Conservation (phyloP, 169 alveolate genomes). For the Cardiosporidium cionae region DNA sequence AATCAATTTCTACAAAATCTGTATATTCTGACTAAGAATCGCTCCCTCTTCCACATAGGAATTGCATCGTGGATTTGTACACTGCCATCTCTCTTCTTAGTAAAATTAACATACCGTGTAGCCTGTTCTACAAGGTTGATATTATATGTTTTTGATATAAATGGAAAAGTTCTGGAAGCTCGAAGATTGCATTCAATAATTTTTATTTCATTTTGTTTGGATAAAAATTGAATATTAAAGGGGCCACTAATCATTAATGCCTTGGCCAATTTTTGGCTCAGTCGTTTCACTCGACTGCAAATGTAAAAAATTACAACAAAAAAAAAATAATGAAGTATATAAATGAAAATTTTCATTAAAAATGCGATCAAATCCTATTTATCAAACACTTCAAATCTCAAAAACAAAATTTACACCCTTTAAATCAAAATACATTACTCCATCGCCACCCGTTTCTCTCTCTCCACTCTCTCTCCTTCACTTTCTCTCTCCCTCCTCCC, state of each 20-base stretch:
- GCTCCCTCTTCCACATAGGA: neutral
- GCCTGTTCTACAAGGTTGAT: constrained; percentile 71
- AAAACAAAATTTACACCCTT: too few relatives aligned
- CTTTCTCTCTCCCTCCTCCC: too few relatives aligned
- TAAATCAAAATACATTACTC: too few relatives aligned
- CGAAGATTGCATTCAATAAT: constrained; percentile 79
- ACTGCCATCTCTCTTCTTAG: neutral
- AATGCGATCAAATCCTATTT: too few relatives aligned
- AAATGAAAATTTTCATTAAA: too few relatives aligned
- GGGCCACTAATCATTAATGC: constrained; percentile 74
- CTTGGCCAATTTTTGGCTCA: constrained; percentile 66
- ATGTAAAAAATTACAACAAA: neutral
- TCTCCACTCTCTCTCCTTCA: too few relatives aligned
- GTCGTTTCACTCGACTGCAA: constrained; percentile 55
- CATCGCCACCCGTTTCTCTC: too few relatives aligned
- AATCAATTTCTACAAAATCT: too few relatives aligned
- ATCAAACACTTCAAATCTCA: too few relatives aligned
- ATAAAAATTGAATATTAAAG: constrained; percentile 77
- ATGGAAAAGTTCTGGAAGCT: constrained; percentile 77
- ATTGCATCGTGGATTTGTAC: too few relatives aligned
- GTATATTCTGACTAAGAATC: neutral
- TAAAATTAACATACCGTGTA: constrained; percentile 31
- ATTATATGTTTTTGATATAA: constrained; percentile 65
- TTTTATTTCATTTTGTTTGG: constrained; percentile 71
- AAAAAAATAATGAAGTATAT: too few relatives aligned